A percentile compares a stretch with the other conserved stretches of the same genome.
Conservation (phyloP, 106 monocot genomes). For the Platanthera guangdongensis region DNA sequence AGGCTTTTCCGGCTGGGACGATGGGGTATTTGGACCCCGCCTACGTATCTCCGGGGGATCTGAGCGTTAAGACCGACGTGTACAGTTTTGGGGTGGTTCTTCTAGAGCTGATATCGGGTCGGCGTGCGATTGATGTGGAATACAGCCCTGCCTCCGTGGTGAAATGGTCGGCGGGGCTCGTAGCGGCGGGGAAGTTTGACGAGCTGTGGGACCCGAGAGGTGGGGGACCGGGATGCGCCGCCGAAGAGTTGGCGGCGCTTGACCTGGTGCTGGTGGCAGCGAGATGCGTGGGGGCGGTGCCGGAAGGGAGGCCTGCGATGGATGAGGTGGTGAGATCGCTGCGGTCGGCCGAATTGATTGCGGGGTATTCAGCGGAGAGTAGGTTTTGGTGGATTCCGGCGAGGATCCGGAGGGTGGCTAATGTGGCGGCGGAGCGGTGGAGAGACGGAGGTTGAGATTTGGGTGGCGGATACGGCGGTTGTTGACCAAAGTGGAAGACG, state of each 20-base stretch:
- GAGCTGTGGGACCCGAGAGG: slow-evolving; percentile 18
- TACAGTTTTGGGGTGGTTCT: slow-evolving; percentile 42
- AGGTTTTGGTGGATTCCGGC: neutral
- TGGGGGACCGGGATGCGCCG: neutral
- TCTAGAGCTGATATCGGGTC: slow-evolving; percentile 62
- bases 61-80: slow-evolving; percentile 28
- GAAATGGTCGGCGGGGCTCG: slow-evolving; percentile 49
- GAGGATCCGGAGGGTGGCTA: neutral
- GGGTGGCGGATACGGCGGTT: too few species aligned
- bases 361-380: neutral
- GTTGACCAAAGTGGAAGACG: neutral
- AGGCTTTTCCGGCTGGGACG: slow-evolving; percentile 24
- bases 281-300: slow-evolving; percentile 14
- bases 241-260: neutral
- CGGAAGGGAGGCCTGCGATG: slow-evolving; percentile 24
- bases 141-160: slow-evolving; percentile 39
- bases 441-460: too few species aligned
- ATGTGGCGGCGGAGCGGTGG: neutral
- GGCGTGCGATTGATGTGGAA: slow-evolving; percentile 60
- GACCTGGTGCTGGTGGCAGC: slow-evolving; percentile 15
- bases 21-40: slow-evolving; percentile 41
- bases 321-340: slow-evolving; percentile 16
- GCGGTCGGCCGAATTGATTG: neutral
- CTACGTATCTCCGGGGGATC: slow-evolving; percentile 13
- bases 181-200: slow-evolving; percentile 5